Evolutionary conservation across 179 eudicot genomes (phyloP), one percentile per base, ranked within the genome.

Genomic region (Beta lomatogona): DNA sequence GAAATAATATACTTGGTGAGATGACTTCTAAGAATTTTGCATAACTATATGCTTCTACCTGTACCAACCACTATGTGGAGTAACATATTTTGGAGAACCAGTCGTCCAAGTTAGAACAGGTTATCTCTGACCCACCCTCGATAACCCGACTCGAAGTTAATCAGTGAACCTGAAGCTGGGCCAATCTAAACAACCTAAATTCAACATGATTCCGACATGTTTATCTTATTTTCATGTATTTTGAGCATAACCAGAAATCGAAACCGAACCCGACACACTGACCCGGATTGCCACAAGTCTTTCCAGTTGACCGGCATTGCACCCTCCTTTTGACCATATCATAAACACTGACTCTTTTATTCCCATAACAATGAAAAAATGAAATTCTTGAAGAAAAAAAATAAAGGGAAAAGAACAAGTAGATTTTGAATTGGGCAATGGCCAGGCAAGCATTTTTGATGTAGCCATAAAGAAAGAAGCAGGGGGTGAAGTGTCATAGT

Each of bases 1-100:
- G 79, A 85, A 70, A 52, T 71, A 22, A 75, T 11, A 75, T 11
- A 75, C n/a, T 75, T 5, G 78, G 41, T 75, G 36, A 72, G 77
- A 79, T 77, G 77, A 79, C 31, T 71, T 57, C 70, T 76, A n/a
- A 76, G 77, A 28, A 68, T 53, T 46, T 6, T 16, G 22, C 45
- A 55, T 73, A 60, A 68, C 63, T 81, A 75, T 54, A 45, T 66
- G 75, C 70, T 72, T 53, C 66, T 74, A 12, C 44, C 4, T 75
- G 28, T 64, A 79, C 69, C 86, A 60, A 79, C 68, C 73, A 73
- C 44, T 36, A 73, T 25, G 19, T n/a, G 50, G 2, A 15, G 9
- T 59, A 46, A 22, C 18, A 61, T 46, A 63, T 59, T 50, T 66
- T 74, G 60, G n/a, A 25, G 53, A 12, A 25, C 77, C 46, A 76